These are phyloP conservation scores for Candida mattraensis DNA, from an alignment of 805 yeast genomes.

Conservation along the genomic window DNA sequence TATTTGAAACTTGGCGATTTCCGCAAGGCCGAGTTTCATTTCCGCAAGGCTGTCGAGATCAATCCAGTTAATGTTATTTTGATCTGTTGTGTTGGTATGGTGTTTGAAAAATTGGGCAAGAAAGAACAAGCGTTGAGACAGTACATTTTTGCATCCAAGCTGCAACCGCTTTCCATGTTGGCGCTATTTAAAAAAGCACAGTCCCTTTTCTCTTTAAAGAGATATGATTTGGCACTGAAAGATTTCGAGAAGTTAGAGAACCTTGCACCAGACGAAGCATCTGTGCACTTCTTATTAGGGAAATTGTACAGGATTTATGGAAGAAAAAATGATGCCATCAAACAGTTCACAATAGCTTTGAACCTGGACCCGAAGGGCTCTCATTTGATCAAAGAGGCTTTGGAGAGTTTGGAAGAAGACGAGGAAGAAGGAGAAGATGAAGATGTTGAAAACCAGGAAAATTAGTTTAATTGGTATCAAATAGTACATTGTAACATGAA, in stretches of 20 bases:
- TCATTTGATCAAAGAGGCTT: slow-evolving; percentile 79
- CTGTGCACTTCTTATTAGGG: slow-evolving; percentile 87
- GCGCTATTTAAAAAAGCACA: slow-evolving; percentile 91
- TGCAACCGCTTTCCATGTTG: slow-evolving; percentile 83
- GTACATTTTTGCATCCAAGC: slow-evolving; percentile 76
- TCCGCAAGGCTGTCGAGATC: slow-evolving; percentile 81
- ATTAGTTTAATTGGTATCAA: slow-evolving; percentile 5
- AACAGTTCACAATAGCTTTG: slow-evolving; percentile 84
- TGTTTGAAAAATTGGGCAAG: slow-evolving; percentile 72
- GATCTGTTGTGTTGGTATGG: slow-evolving; percentile 93
- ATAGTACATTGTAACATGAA: slow-evolving; percentile 10
- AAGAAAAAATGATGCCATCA: slow-evolving; percentile 74
- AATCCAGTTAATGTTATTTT: slow-evolving; percentile 89
- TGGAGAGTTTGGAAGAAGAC: slow-evolving; percentile 48
- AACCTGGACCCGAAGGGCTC: slow-evolving; percentile 92
- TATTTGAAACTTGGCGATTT: slow-evolving; percentile 83
- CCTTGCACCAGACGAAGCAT: slow-evolving; percentile 92
- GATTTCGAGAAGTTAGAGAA: slow-evolving; percentile 72
- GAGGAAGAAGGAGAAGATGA: slow-evolving; percentile 24
- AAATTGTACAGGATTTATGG: slow-evolving; percentile 77
- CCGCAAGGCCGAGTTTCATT: slow-evolving; percentile 80
- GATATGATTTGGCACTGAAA: slow-evolving; percentile 67
- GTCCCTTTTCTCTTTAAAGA: slow-evolving; percentile 66
- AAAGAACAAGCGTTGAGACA: slow-evolving; percentile 73
- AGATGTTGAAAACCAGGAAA: slow-evolving; percentile 14